A percentile compares a stretch with the other conserved stretches of the same genome.
These are phyloP conservation scores for Physaria fendleri DNA, from an alignment of 345 rosid genomes.

Conservation along the genomic window DNA sequence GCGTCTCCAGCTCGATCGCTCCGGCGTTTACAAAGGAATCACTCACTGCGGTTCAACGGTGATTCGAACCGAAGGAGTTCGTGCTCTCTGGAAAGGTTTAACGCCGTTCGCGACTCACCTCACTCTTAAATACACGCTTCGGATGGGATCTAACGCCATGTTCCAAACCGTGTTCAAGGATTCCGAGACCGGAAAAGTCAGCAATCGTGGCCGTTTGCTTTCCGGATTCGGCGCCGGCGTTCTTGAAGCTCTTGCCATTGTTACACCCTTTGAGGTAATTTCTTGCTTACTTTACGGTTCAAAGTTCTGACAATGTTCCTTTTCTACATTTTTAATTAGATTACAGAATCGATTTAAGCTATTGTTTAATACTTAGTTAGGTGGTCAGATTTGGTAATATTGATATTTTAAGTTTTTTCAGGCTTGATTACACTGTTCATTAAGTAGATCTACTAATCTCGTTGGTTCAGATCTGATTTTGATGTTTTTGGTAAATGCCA, in stretches of 20 bases:
- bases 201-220: slow-evolving; percentile 47
- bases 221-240: slow-evolving; percentile 97
- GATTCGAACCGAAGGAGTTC: slow-evolving; percentile 57
- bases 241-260: slow-evolving; percentile 86
- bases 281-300: not conserved
- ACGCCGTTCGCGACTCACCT: slow-evolving; percentile 98
- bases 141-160: slow-evolving; percentile 91
- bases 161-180: slow-evolving; percentile 74
- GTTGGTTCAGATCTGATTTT: slow-evolving; percentile 11
- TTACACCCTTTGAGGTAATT: slow-evolving; percentile 94
- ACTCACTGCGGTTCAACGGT: slow-evolving; percentile 82
- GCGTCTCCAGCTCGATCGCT: no score
- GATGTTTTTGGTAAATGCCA: not conserved
- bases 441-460: no score
- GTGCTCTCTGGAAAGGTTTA: slow-evolving; percentile 91
- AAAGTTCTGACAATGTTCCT: no score
- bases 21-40: no score
- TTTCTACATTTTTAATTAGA: no score
- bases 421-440: no score
- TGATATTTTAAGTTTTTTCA: no score
- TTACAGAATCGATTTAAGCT: no score
- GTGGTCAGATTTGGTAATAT: not conserved
- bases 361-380: not conserved
- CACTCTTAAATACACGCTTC: slow-evolving; percentile 76
- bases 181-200: slow-evolving; percentile 61